phyloP scores from a whole-genome alignment of 1,284 basidiomycete genomes.

The Retiboletus flavoniger region DNA sequence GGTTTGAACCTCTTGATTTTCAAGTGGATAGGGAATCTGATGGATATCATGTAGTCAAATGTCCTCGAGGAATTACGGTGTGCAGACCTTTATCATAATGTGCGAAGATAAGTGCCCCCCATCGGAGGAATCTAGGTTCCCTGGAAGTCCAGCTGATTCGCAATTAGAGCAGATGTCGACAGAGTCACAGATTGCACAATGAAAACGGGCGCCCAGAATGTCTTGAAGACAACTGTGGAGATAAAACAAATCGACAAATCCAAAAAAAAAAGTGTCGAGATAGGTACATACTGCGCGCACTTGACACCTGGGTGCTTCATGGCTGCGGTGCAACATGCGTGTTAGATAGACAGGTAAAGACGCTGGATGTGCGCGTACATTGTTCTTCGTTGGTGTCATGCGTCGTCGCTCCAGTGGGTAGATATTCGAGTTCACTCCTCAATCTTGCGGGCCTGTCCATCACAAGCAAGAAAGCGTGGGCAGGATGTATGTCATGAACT shows the following conservation, averaged over 20 bases:
- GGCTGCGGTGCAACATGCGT: slow-evolving; percentile 41
- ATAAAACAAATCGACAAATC: not conserved
- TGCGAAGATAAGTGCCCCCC: slow-evolving; percentile 79
- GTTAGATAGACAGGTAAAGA: slow-evolving; percentile 11
- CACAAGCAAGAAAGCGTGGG: slow-evolving; percentile 78
- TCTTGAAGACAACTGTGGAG: slow-evolving; percentile 76
- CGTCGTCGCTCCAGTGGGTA: slow-evolving; percentile 24
- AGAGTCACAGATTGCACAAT: slow-evolving; percentile 82
- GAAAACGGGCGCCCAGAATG: slow-evolving; percentile 87
- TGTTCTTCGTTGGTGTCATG: slow-evolving; percentile 53
- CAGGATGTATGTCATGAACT: slow-evolving; percentile 87
- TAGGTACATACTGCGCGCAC: slow-evolving; percentile 70
- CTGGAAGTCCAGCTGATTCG: slow-evolving; percentile 80
- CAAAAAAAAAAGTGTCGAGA: not conserved
- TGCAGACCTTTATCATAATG: slow-evolving; percentile 84
- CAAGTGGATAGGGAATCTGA: slow-evolving; percentile 82
- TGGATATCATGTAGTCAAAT: not conserved
- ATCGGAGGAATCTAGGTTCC: slow-evolving; percentile 72
- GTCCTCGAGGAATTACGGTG: not conserved
- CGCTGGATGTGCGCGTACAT: slow-evolving; percentile 45
- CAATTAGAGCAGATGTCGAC: slow-evolving; percentile 88
- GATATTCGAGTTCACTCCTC: slow-evolving; percentile 42
- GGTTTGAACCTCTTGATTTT: slow-evolving; percentile 67
- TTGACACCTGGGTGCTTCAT: slow-evolving; percentile 68
- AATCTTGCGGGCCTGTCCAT: slow-evolving; percentile 56